Evolutionary conservation across 371 early-diverging fungal genomes (phyloP), one percentile per base, ranked within the genome.

Genomic region (Mortierella sp.): DNA sequence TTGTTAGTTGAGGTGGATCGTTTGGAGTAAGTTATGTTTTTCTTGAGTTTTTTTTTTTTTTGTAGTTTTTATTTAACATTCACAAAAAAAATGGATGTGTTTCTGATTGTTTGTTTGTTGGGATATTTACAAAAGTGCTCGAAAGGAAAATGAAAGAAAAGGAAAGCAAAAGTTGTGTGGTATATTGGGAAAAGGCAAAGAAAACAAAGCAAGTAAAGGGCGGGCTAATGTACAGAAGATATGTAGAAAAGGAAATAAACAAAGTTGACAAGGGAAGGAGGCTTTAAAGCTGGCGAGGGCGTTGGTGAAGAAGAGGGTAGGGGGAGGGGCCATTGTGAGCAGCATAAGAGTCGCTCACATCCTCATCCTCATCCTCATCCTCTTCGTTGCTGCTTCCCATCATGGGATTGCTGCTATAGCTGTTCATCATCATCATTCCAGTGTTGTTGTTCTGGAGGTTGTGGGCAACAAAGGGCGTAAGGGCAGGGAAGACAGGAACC

Each of bases 331-430:
- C 50, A 5, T 38, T 38, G 42, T 38, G 42, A 16, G 50, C 50
- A 13, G 50, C 68, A 68, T 68, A 68, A 3, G 73, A 75, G 55
- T 79, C 83, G 72, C 77, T 79, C 74, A 79, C 70, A 1, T 83
- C 83, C 26, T 76, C 80, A 4, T 83, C 83, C 31, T 82, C 83
- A 47, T 79, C 83, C 47, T 82, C 77, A 10, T 78, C 83, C 16
- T 83, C 80, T 44, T 83, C 74, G 76, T 72, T 79, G 74, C 74
- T 79, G 38, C 77, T 65, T 16, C 50, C 65, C 80, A 76, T 70
- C 52, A 63, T 68, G 38, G 68, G 55, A 8, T 48, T 70, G 71
- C 31, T 60, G 38, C 54, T 47, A 10, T 65, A 34, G 54, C 63
- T 68, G 58, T 19, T 77, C 50, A 38, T 45, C 48, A 26, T 55